Evolutionary conservation across 1,139 yeast genomes (phyloP).

Genomic region (Yamadazyma epiphylla): DNA sequence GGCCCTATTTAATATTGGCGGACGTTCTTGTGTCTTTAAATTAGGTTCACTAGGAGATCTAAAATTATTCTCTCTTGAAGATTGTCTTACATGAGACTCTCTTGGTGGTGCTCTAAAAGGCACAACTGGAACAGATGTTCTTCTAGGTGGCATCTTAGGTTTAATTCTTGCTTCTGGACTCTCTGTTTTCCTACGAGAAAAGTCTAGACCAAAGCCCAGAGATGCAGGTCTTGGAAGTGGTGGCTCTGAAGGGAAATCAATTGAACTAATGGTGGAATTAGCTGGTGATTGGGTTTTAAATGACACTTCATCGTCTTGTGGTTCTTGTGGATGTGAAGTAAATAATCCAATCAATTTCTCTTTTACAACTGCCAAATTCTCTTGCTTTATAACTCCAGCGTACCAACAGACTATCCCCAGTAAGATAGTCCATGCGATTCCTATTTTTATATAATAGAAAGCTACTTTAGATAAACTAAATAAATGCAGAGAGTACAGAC

Average conservation of each 20-base stretch:
- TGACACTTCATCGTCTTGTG: neutral
- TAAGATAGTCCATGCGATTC: constrained; percentile 22
- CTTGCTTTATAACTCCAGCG: constrained; percentile 21
- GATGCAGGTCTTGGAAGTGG: neutral
- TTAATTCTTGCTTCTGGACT: constrained; percentile 1
- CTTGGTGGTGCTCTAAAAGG: constrained; percentile 19
- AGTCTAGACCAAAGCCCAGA: neutral
- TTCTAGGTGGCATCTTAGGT: constrained; percentile 4
- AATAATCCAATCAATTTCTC: too few relatives aligned
- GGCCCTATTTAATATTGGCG: constrained; percentile 10
- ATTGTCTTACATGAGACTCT: neutral
- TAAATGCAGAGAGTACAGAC: constrained; percentile 19
- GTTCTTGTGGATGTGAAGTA: neutral
- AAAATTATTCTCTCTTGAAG: neutral
- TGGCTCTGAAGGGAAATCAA: neutral
- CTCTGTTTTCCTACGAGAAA: constrained; percentile 3
- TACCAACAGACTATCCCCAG: constrained; percentile 28
- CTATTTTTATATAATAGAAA: constrained; percentile 20
- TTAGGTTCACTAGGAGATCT: constrained; percentile 17
- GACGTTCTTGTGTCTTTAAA: constrained; percentile 7
- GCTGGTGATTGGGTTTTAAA: neutral
- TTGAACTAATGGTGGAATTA: neutral
- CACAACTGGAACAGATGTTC: constrained; percentile 10
- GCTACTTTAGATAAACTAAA: constrained; percentile 16
- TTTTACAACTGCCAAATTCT: neutral